A percentile compares a stretch with the other conserved stretches of the same genome.
These are phyloP conservation scores for Cucurbita argyrosperma DNA, from an alignment of 306 rosid genomes.

Conservation along the genomic window DNA sequence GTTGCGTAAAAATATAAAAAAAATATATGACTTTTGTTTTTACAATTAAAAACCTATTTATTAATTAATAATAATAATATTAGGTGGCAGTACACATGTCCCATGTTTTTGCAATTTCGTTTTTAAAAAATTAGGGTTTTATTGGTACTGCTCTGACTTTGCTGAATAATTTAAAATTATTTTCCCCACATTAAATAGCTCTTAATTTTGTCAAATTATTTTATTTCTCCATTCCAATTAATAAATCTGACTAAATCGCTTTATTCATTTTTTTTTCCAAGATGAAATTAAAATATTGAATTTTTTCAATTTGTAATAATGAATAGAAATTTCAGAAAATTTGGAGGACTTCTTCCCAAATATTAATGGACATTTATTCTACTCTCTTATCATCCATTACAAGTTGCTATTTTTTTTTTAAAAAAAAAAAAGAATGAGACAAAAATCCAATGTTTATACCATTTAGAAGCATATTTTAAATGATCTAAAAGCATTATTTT, in stretches of 20 bases:
- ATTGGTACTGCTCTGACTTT: neutral
- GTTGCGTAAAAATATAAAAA: neutral
- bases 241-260: neutral
- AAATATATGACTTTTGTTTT: neutral
- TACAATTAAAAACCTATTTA: neutral
- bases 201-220: neutral
- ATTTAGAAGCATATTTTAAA: too few relatives aligned
- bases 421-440: too few relatives aligned
- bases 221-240: neutral
- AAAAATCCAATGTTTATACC: too few relatives aligned
- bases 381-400: too few relatives aligned
- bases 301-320: too few relatives aligned
- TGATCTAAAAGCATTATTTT: too few relatives aligned
- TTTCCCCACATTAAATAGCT: neutral
- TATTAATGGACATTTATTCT: too few relatives aligned
- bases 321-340: neutral
- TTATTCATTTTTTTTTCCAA: too few relatives aligned
- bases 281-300: too few relatives aligned
- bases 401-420: too few relatives aligned
- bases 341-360: neutral
- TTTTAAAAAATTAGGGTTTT: neutral
- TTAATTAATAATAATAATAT: neutral
- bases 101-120: neutral
- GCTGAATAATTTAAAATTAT: neutral
- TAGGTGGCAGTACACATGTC: constrained; percentile 2